Percentiles rank a stretch among this genome's conserved stretches.
Evolutionary conservation across 2,329 filamentous ascomycete species (phyloP).

Genomic region (Diaporthe caulivora): DNA sequence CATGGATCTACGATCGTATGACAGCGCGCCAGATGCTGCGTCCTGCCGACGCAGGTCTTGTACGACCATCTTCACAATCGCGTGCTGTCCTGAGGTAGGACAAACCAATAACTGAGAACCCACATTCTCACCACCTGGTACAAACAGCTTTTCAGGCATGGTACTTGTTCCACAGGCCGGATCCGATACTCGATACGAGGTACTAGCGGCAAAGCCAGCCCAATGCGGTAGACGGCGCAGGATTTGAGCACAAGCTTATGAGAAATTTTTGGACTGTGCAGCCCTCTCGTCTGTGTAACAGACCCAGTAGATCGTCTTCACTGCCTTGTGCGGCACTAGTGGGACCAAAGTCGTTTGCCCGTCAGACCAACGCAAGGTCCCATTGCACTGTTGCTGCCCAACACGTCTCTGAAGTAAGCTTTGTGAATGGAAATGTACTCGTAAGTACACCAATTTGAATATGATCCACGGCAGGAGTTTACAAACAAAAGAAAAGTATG

Average conservation of each 20-base stretch:
- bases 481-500: no score
- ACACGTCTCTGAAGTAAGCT: no score
- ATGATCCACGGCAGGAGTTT: no score
- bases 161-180: no score
- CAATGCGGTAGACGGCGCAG: neutral
- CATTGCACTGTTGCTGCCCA: neutral
- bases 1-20: constrained; percentile 8
- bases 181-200: no score
- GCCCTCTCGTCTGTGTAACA: neutral
- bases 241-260: neutral
- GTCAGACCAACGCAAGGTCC: neutral
- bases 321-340: neutral
- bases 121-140: no score
- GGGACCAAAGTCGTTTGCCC: no score
- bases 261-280: neutral
- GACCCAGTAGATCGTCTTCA: no score
- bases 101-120: neutral
- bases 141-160: neutral
- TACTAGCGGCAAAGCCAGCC: neutral
- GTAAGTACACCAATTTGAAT: no score
- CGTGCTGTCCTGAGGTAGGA: neutral
- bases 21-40: constrained; percentile 18
- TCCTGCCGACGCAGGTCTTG: constrained; percentile 5
- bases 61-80: neutral
- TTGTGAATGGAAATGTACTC: no score